Evolutionary conservation across 225 moss, liverwort and hornwort species (phyloP).

Genomic region (Asterella californica): DNA sequence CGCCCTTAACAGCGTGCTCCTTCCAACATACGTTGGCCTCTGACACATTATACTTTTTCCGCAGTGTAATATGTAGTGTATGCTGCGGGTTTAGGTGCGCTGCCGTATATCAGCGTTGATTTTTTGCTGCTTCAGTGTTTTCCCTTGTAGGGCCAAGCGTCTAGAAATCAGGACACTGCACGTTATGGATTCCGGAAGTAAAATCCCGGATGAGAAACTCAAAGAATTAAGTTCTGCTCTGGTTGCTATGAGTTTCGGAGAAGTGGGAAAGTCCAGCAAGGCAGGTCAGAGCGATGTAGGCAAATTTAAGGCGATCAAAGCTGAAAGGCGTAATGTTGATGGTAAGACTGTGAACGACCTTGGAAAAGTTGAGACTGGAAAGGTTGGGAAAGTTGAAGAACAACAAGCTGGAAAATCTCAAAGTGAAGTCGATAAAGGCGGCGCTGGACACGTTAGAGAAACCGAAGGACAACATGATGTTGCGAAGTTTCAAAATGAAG

Average conservation of each 20-base stretch:
- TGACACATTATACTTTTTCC: too few species aligned
- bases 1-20: too few species aligned
- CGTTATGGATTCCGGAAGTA: neutral
- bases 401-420: neutral
- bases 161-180: neutral
- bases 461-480: neutral
- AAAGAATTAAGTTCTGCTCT: slow-evolving; percentile 7
- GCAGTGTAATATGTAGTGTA: neutral
- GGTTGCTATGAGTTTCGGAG: neutral
- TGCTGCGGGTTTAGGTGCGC: neutral
- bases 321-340: neutral
- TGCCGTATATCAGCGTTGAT: neutral
- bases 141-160: neutral
- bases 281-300: neutral
- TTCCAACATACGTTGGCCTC: neutral
- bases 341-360: neutral
- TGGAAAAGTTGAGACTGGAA: neutral
- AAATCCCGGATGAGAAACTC: neutral
- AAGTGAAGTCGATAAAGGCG: neutral
- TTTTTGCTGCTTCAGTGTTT: neutral
- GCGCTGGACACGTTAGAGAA: neutral
- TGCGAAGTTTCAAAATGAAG: neutral
- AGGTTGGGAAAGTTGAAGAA: slow-evolving; percentile 2
- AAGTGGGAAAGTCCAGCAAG: neutral
- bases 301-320: neutral